These are phyloP conservation scores for Apophysomyces ossiformis DNA, from an alignment of 371 early-diverging fungal species.

Conservation along the genomic window DNA sequence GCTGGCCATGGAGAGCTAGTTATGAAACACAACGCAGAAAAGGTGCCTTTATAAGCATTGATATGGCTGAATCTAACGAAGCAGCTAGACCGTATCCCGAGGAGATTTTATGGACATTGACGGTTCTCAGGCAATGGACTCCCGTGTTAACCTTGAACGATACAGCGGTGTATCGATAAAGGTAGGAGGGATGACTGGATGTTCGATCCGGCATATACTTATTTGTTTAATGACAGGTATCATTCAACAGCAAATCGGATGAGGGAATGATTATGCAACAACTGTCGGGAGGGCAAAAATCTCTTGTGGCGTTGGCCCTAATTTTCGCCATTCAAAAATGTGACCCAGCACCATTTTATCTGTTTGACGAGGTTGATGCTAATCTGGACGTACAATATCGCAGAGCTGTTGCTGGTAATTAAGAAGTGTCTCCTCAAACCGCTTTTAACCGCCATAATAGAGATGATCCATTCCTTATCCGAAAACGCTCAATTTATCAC, in stretches of 20 bases:
- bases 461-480: conserved; percentile 89
- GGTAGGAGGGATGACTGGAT: conserved; percentile 42
- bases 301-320: conserved; percentile 95
- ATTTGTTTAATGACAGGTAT: conserved; percentile 56
- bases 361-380: conserved; percentile 99
- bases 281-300: conserved; percentile 99
- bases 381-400: conserved; percentile 98
- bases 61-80: too few species aligned
- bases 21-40: conserved; percentile 68
- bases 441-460: conserved; percentile 25
- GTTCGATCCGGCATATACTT: neutral
- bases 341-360: conserved; percentile 99
- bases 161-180: conserved; percentile 94
- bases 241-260: conserved; percentile 86
- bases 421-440: neutral
- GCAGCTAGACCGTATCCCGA: conserved; percentile 6
- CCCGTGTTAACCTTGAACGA: conserved; percentile 62
- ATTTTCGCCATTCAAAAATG: conserved; percentile 99
- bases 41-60: neutral
- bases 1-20: conserved; percentile 86
- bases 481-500: conserved; percentile 96
- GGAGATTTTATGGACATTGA: conserved; percentile 56
- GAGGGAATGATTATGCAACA: conserved; percentile 95
- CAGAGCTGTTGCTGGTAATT: conserved; percentile 84
- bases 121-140: conserved; percentile 31